Percentiles rank a stretch among this genome's conserved stretches.
Conservation (phyloP, 495 filamentous ascomycete genomes). For the Lasiosphaeria miniovina region DNA sequence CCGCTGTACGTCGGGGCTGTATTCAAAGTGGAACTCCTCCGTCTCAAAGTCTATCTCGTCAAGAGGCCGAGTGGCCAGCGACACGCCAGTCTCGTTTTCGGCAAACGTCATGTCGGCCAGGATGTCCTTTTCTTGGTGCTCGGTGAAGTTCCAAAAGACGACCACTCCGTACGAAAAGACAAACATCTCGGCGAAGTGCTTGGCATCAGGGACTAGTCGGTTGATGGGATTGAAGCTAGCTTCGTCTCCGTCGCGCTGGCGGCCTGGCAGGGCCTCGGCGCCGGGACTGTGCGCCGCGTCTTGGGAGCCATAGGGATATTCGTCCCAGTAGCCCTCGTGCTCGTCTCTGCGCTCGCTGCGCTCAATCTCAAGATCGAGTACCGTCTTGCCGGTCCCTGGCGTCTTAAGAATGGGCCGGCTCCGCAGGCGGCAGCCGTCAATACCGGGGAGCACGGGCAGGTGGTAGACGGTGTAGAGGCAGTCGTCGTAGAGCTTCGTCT, state of each 20-base stretch:
- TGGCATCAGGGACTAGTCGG: conserved; percentile 60
- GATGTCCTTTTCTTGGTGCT: conserved; percentile 93
- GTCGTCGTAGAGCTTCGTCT: conserved; percentile 98
- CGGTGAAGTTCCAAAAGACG: conserved; percentile 98
- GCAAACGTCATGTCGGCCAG: conserved; percentile 94
- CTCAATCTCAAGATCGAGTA: conserved; percentile 95
- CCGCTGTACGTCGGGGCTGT: conserved; percentile 75
- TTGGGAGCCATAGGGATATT: conserved; percentile 32
- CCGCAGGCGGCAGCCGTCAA: conserved; percentile 78
- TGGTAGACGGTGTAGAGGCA: conserved; percentile 96
- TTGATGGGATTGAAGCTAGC: conserved; percentile 38
- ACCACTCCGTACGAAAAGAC: conserved; percentile 97
- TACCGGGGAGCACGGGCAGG: conserved; percentile 78
- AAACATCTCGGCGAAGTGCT: conserved; percentile 91
- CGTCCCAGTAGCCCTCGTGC: conserved; percentile 72
- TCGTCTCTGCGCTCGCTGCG: conserved; percentile 85
- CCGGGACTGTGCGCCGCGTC: background rate
- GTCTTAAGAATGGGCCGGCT: conserved; percentile 90
- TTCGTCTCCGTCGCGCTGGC: background rate
- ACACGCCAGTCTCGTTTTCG: conserved; percentile 54
- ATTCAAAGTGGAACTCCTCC: conserved; percentile 98
- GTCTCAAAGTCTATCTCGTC: conserved; percentile 91
- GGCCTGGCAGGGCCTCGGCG: no score
- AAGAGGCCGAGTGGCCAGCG: conserved; percentile 66
- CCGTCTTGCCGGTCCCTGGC: conserved; percentile 79